Evolutionary conservation across 768 basidiomycete genomes (phyloP).

Genomic region (Collybia nuda): DNA sequence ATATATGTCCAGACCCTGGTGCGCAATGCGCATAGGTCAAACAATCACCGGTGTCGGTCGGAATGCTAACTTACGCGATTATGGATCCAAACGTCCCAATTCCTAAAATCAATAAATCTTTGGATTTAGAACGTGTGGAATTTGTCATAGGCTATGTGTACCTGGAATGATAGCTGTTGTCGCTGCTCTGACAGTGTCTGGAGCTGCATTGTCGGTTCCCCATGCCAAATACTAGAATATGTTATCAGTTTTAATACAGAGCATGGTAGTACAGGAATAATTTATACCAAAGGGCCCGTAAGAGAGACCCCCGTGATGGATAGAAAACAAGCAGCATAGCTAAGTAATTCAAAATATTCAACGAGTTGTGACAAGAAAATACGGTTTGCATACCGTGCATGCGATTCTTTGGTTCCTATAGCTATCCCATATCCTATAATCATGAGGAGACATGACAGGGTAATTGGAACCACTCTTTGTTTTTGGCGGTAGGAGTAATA

Average conservation of each 20-base stretch:
- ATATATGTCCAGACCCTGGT: constrained; percentile 48
- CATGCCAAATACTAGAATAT: constrained; percentile 45
- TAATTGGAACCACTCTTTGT: constrained; percentile 32
- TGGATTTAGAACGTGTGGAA: no score
- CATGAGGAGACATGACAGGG: constrained; percentile 34
- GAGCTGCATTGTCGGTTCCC: constrained; percentile 53
- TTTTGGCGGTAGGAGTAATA: constrained; percentile 36
- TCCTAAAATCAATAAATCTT: constrained; percentile 16
- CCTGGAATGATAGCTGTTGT: constrained; percentile 44
- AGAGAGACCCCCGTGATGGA: constrained; percentile 37
- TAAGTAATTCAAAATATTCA: constrained; percentile 12
- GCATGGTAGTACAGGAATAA: not conserved
- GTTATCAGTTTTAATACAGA: no score
- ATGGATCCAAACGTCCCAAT: constrained; percentile 44
- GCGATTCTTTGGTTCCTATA: constrained; percentile 36
- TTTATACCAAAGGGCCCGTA: constrained; percentile 29
- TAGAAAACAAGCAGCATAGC: constrained; percentile 49
- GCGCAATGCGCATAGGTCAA: not conserved
- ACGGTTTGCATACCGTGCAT: constrained; percentile 26
- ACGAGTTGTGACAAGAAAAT: constrained; percentile 2
- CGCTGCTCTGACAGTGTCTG: constrained; percentile 47
- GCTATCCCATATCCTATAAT: constrained; percentile 45
- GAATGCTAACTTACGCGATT: constrained; percentile 41
- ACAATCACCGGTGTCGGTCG: not conserved
- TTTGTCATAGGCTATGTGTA: no score